Evolutionary conservation across 1,284 basidiomycete genomes (phyloP).

Genomic region (Ganoderma meredithae): DNA sequence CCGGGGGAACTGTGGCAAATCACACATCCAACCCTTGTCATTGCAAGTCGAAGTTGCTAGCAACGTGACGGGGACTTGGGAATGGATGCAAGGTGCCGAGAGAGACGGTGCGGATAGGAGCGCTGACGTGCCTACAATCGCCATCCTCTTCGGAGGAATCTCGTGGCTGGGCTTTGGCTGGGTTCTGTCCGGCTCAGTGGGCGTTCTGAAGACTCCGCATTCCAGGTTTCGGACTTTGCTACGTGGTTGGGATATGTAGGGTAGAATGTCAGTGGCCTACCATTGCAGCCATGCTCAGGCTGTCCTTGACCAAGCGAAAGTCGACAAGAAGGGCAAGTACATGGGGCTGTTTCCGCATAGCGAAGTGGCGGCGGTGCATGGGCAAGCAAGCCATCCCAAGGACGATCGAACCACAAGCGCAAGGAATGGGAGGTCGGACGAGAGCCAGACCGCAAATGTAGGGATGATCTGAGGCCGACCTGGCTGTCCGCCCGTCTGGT

Average conservation of each 20-base stretch:
- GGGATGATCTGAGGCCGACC: slow-evolving; percentile 27
- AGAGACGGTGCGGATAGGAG: not conserved
- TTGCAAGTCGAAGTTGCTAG: not conserved
- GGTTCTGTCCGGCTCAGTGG: not conserved
- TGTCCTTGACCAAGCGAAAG: slow-evolving; percentile 17
- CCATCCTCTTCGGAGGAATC: slow-evolving; percentile 7
- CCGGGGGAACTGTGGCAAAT: not conserved
- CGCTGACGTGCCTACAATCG: slow-evolving; percentile 11
- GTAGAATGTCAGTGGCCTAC: not conserved
- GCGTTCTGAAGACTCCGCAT: not conserved
- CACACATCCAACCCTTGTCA: not conserved
- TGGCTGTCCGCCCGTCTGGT: slow-evolving; percentile 20
- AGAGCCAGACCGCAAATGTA: slow-evolving; percentile 23
- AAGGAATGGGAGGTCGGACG: slow-evolving; percentile 18
- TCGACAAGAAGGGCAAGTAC: slow-evolving; percentile 18
- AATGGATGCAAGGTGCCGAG: not conserved
- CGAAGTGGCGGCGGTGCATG: not conserved
- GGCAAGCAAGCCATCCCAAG: slow-evolving; percentile 13
- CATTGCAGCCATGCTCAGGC: slow-evolving; percentile 2
- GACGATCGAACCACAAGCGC: slow-evolving; percentile 11
- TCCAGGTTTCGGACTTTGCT: not conserved
- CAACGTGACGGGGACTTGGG: not conserved
- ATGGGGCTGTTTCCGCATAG: slow-evolving; percentile 11
- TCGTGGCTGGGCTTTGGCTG: not conserved
- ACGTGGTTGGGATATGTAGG: not conserved